phyloP scores from a whole-genome alignment of 257 asterid species.

The Hygrophila difformis region DNA sequence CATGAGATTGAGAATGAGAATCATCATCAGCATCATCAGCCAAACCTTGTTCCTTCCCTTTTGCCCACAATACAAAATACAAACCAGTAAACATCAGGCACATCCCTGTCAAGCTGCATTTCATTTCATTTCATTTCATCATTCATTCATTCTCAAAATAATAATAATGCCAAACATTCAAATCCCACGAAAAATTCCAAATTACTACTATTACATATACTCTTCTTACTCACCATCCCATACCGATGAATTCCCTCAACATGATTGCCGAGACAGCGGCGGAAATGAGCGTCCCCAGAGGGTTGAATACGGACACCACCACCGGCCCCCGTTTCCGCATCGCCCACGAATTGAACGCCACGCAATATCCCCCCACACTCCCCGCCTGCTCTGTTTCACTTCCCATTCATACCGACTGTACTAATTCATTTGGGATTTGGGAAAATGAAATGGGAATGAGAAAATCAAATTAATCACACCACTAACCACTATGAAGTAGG shows the following conservation, averaged over 20 bases:
- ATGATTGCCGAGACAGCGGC: constrained; percentile 45
- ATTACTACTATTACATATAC: background rate
- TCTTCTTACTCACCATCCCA: constrained; percentile 43
- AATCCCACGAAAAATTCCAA: too few relatives aligned
- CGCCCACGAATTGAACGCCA: constrained; percentile 83
- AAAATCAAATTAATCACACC: too few relatives aligned
- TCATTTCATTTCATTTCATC: too few relatives aligned
- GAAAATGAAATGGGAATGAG: too few relatives aligned
- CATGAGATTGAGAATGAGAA: too few relatives aligned
- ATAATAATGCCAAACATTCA: too few relatives aligned
- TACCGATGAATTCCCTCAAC: constrained; percentile 41
- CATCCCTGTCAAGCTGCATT: constrained; percentile 72
- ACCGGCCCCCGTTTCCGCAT: constrained; percentile 94
- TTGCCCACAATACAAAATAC: constrained; percentile 84
- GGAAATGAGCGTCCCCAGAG: constrained; percentile 70
- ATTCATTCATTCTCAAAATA: too few relatives aligned
- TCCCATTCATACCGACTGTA: too few relatives aligned
- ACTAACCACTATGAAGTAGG: constrained; percentile 56
- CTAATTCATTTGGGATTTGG: too few relatives aligned
- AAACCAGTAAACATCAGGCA: constrained; percentile 75
- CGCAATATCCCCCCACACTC: constrained; percentile 55
- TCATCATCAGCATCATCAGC: too few relatives aligned
- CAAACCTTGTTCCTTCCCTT: constrained; percentile 52
- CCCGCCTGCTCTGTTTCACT: constrained; percentile 56
- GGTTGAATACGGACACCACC: constrained; percentile 76